phyloP scores from a whole-genome alignment of 331 rosid genomes.

The Phaseolus coccineus region DNA sequence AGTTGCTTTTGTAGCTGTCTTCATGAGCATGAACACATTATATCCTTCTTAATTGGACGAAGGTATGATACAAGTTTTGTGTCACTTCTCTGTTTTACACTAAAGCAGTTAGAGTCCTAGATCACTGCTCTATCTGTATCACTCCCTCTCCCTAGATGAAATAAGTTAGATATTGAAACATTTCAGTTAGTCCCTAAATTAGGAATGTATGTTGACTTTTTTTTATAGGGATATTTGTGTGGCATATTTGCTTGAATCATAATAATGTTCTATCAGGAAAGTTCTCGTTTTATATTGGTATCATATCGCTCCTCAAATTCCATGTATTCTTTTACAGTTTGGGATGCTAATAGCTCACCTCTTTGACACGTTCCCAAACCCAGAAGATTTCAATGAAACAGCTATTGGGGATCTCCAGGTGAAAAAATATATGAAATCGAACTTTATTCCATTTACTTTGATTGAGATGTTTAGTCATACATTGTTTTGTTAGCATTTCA shows the following conservation, averaged over 20 bases:
- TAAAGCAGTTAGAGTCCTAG: too few species aligned
- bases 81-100: too few species aligned
- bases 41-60: too few species aligned
- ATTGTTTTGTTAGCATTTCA: conserved; percentile 1
- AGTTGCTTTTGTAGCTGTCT: neutral
- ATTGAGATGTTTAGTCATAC: neutral
- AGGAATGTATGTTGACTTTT: too few species aligned
- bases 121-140: too few species aligned
- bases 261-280: neutral
- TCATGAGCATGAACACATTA: too few species aligned
- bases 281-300: conserved; percentile 18
- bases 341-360: conserved; percentile 90
- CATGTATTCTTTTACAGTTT: conserved; percentile 66
- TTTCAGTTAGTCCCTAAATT: too few species aligned
- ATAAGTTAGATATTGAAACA: too few species aligned
- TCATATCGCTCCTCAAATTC: conserved; percentile 36
- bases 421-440: conserved; percentile 33
- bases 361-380: conserved; percentile 71
- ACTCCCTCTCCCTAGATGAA: too few species aligned
- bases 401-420: conserved; percentile 70
- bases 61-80: too few species aligned
- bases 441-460: conserved; percentile 1
- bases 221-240: conserved; percentile 5
- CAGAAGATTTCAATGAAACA: conserved; percentile 67
- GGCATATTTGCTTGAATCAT: conserved; percentile 14